Base-by-base conservation (phyloP, 768 basidiomycete genomes). In the Tephrocybe sp. region DNA sequence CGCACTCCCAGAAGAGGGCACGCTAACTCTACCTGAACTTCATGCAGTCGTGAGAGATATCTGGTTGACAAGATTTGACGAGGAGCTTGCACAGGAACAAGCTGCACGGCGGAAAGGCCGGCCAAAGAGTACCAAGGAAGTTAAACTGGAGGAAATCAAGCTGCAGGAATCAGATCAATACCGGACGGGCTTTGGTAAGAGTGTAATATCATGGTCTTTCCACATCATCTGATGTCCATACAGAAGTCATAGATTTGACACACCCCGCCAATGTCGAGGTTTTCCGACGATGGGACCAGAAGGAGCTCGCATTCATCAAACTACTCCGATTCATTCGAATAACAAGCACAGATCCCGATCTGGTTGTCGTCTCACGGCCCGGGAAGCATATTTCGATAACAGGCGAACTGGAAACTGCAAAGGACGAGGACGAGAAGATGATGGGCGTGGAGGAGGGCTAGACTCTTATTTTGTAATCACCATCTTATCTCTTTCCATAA, bases 241-340 rank as follows among this genome's bases (percentile, higher is more conserved):
- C 61, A 92, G 91, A 93, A 70, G 75, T 92, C 27, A 78, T 82
- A 6, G 91, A 93, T 65, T 74, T 93, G 22, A 91, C 88, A 0
- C 81, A 92, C 55, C 64, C 70, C n/a, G 64, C 73, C 9, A 92
- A 79, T 13, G 84, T 88, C 31, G 76, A 77, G 23, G 69, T 91
- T 3, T 89, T 91, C 63, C 78, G 86, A 33, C 68, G 70, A 50
- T 93, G 91, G 91, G 87, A 91, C 58, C 83, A 87, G 56, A 81
- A 78, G 51, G 87, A 90, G 57, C 68, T 80, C 3, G 79, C 85
- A 4, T 93, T 78, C 63, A 74, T 86, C 33, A 76, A 86, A 44
- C 73, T 83, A 13, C 72, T 93, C 44, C 84, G 87, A 36, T 88
- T 86, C 65, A 80, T 91, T 53, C 82, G 88, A 49, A 83, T 93